Evolutionary conservation across 129 eudicot genomes (phyloP), one percentile per base, ranked within the genome.

Genomic region (Deinandra increscens): DNA sequence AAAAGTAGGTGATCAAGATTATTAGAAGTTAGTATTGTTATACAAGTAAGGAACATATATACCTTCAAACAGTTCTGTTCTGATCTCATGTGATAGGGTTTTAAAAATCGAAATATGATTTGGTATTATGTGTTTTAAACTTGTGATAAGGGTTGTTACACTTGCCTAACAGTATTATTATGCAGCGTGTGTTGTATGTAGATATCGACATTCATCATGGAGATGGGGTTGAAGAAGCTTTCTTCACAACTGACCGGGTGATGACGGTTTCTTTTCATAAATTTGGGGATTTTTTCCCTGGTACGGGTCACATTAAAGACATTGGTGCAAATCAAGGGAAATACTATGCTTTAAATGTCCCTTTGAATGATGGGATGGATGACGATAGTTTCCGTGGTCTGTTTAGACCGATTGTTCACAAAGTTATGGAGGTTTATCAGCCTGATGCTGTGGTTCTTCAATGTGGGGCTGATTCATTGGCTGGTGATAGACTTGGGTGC

Each of bases 391-490:
- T 88, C 42, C 80, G 86, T 1, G 73, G 85, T 53, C 71, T 91
- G 17, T 91, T 91, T 77, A 79, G 94, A 66, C 97, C 97, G 4
- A 81, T 88, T 9, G 75, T 91, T 51, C 82, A 79, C 60, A 88
- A 91, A 70, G 97, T 91, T 60, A 91, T 91, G 96, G 96, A 82
- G 64, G 85, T 88, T 69, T 91, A 91, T 74, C 96, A 86, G 72
- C 97, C 97, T 2, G 96, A 91, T 67, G 97, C 94, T 31, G 97
- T 91, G 22, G 98, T 91, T 77, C 96, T 91, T 49, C 98, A 88
- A 20, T 91, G 97, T 79, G 97, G 97, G 33, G 97, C 96, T 0
- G 97, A 91, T 81, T 91, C 97, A 22, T 73, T 91, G 72, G 91
- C 97, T 44, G 97, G 96, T 80, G 96, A 91, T 63, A 83, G 97